Evolutionary conservation across 257 asterid genomes (phyloP), one percentile per base, ranked within the genome.

Genomic region (Solanum clarkiae): DNA sequence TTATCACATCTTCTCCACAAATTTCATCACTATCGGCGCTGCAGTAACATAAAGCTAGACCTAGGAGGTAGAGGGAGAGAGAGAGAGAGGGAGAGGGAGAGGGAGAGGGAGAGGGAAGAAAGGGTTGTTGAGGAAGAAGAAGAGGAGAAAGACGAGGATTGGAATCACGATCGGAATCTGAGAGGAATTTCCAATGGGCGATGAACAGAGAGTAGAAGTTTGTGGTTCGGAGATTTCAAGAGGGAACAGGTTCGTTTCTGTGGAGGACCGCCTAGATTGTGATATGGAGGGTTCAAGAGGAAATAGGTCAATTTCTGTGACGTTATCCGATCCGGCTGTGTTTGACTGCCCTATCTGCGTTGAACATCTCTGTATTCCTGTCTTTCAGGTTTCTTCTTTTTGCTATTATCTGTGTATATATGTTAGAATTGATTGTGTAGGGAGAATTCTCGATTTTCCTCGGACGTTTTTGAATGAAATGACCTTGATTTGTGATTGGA

Each of bases 291-390:
- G 82, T 44, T 49, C 56, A 42, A 65, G 53, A 22, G 42, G 62
- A 47, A 83, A 84, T 20, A 88, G 86, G 62, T 84, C 88, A 8
- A 40, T 92, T 86, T 49, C 88, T 4, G 90, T 92, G 29, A 89
- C 84, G 60, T 86, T 95, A 10, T 82, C 93, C 29, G 97, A 95
- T 85, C 90, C 94, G 57, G 97, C 91, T 86, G 93, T 95, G 80
- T 87, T 95, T 88, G 95, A 95, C 87, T 95, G 98, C 85, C 94
- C 98, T 12, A 88, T 92, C 83, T 95, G 98, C 85, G 82, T 83
- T 44, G 93, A 90, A 13, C 86, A 93, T 63, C 95, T 95, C 24
- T 79, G 80, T 84, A 57, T 87, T 47, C 98, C 98, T 40, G 95
- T 93, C 20, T 95, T 90, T 91, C 97, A 95, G 98, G 98, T 94